Evolutionary conservation across 257 asterid genomes (phyloP), one percentile per base, ranked within the genome.

Genomic region (Osmanthus fragrans): DNA sequence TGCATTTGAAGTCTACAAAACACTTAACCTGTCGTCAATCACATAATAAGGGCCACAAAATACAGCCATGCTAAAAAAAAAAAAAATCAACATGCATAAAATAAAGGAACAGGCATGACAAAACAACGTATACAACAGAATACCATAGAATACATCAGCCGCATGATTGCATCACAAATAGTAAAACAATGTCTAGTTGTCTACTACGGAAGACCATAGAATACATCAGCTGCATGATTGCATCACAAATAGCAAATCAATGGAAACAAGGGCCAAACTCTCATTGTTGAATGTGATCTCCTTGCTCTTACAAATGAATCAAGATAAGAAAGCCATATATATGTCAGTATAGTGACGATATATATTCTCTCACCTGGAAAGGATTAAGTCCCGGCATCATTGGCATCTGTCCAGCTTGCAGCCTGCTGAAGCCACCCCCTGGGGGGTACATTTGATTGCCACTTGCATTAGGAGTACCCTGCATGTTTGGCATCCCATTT

Each of bases 361-460:
- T 65, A 66, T 34, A 76, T 34, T 78, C 67, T 56, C 81, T 77
- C 79, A 94, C 98, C 98, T 93, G 98, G 78, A 85, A 95, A 40
- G 88, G 98, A 83, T 88, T 93, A 32, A 87, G 88, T 64, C 97
- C 98, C 19, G 96, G 97, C 91, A 95, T 88, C 92, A 90, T 90
- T n/a, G 89, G 97, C 91, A 89, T 85, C 89, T 92, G 96, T 74
- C 94, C 96, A 36, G 85, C 76, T 76, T 87, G 98, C 70, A 94
- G 91, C 83, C 99, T 86, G 86, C 85, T 90, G 87, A 93, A 95
- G 76, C 89, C 89, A 32, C 97, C 96, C 40, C 89, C 96, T 13
- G 90, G 91, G 67, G 91, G 96, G 86, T 85, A 93, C 96, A 95
- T 90, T 83, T 91, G 98, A 74, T 83, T 86, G 70, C 97, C 91